phyloP scores from a whole-genome alignment of 352 stramenopile genomes.

The Achlya hypogyna region DNA sequence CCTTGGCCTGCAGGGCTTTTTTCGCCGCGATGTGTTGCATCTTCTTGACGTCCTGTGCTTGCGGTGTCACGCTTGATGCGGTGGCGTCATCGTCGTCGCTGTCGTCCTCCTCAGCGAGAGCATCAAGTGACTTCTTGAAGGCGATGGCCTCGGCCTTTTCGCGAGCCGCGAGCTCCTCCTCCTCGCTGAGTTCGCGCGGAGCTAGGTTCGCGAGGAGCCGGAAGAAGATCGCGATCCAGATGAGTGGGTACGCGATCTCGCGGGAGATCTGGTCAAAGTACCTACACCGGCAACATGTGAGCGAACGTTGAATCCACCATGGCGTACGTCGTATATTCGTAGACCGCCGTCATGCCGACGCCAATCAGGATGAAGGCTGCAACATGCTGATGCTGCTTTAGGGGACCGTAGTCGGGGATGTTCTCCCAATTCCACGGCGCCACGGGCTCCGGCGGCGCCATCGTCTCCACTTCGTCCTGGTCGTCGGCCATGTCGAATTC shows the following conservation, averaged over 20 bases:
- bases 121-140: not conserved
- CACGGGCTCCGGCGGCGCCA: constrained; percentile 59
- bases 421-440: constrained; percentile 69
- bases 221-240: constrained; percentile 78
- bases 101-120: not conserved
- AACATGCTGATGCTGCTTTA: constrained; percentile 49
- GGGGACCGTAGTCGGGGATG: constrained; percentile 70
- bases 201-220: constrained; percentile 57
- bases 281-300: constrained; percentile 22
- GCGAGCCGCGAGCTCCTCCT: not conserved
- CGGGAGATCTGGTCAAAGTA: constrained; percentile 66
- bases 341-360: constrained; percentile 51
- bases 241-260: constrained; percentile 63
- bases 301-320: not conserved
- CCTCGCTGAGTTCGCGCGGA: constrained; percentile 20
- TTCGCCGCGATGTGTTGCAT: not conserved
- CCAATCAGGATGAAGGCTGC: constrained; percentile 61
- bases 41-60: not conserved
- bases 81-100: not conserved
- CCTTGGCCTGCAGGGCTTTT: not conserved
- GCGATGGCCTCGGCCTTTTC: not conserved
- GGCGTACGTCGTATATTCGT: constrained; percentile 52
- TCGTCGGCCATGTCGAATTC: not conserved
- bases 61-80: not conserved
- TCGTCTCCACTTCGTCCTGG: not conserved